Conservation (phyloP, 129 eudicot genomes). For the Lactuca sativa region DNA sequence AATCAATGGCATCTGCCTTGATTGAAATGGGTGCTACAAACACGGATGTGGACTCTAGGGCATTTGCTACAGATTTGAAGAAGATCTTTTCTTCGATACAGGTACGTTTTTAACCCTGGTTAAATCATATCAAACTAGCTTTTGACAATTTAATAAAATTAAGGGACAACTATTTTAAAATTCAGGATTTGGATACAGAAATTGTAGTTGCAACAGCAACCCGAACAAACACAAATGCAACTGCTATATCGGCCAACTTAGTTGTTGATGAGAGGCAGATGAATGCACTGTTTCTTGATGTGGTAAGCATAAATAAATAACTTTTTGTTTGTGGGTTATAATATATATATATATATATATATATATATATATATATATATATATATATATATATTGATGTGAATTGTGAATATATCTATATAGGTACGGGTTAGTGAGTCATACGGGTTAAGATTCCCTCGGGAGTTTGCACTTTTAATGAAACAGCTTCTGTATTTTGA, state of each 20-base stretch:
- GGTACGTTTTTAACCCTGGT: conserved; percentile 37
- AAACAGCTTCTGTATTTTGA: conserved; percentile 96
- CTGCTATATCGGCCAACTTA: conserved; percentile 86
- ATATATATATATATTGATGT: not conserved
- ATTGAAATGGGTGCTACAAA: conserved; percentile 95
- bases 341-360: not conserved
- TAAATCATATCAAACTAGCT: not conserved
- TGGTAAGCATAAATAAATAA: conserved; percentile 48
- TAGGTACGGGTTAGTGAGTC: conserved; percentile 96
- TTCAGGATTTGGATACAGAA: conserved; percentile 92
- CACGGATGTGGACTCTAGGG: conserved; percentile 65
- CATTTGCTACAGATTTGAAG: conserved; percentile 90
- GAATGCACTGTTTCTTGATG: conserved; percentile 94
- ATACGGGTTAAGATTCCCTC: conserved; percentile 91
- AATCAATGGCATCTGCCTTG: conserved; percentile 91
- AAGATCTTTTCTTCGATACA: conserved; percentile 89
- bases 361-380: not conserved
- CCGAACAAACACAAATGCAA: conserved; percentile 67
- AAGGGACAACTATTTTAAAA: not conserved
- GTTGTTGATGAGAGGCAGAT: conserved; percentile 93
- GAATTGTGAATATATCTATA: not conserved
- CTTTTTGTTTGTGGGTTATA: conserved; percentile 8
- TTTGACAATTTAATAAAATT: no score
- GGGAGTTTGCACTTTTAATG: conserved; percentile 98
- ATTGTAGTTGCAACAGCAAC: conserved; percentile 84